Conservation (phyloP, 306 rosid genomes). For the Styphnolobium japonicum region DNA sequence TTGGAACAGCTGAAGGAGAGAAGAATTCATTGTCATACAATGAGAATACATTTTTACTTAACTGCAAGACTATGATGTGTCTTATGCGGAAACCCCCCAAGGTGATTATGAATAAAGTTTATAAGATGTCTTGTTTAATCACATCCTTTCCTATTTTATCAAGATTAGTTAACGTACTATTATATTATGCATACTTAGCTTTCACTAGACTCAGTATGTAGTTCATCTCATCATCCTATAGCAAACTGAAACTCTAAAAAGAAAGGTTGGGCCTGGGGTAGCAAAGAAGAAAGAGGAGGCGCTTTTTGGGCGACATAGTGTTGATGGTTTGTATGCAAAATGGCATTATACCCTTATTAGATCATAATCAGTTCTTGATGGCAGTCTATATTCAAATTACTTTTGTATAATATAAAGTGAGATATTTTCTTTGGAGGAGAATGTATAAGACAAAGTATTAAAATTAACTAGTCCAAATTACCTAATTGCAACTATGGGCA, state of each 20-base stretch:
- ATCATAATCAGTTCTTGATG: neutral
- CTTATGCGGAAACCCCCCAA: slow-evolving; percentile 90
- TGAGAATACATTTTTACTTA: slow-evolving; percentile 85
- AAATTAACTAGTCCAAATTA: neutral
- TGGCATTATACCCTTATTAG: neutral
- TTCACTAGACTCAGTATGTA: neutral
- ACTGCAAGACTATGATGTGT: slow-evolving; percentile 94
- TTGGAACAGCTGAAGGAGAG: slow-evolving; percentile 99
- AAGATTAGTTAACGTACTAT: neutral
- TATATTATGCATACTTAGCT: neutral
- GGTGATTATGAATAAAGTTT: slow-evolving; percentile 48
- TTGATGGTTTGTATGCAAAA: neutral
- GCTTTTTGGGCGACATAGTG: neutral
- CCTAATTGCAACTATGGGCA: neutral
- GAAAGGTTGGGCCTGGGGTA: neutral
- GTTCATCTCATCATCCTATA: neutral
- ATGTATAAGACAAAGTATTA: neutral
- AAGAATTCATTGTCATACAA: slow-evolving; percentile 94
- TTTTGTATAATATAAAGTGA: neutral
- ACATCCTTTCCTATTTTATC: neutral
- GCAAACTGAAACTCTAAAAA: neutral
- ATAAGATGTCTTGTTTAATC: neutral
- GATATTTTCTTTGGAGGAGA: neutral
- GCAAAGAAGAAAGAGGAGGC: neutral
- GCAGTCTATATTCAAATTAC: neutral